These are phyloP conservation scores for Trametes sp. DNA, from an alignment of 1,284 basidiomycete species.

Conservation along the genomic window DNA sequence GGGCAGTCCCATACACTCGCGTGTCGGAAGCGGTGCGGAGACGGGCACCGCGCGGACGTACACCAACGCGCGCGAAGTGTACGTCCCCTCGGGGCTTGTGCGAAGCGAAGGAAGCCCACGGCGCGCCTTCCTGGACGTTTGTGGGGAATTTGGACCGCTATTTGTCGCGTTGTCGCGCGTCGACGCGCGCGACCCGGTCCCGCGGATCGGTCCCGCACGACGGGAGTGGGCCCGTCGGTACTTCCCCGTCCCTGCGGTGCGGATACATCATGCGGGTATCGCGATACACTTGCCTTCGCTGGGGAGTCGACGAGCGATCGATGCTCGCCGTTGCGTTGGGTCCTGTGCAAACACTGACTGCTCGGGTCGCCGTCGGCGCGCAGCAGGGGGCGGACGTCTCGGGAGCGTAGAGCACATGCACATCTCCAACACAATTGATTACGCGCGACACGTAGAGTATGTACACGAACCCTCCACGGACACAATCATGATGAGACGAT, in stretches of 20 bases:
- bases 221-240: neutral
- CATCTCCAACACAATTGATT: conserved; percentile 19
- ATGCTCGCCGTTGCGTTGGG: neutral
- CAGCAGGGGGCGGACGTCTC: neutral
- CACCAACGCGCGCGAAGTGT: neutral
- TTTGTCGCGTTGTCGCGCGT: conserved; percentile 6
- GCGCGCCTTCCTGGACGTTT: conserved; percentile 5
- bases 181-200: conserved; percentile 5
- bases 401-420: neutral
- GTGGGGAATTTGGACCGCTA: conserved; percentile 26
- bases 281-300: neutral
- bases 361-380: neutral
- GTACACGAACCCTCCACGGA: conserved; percentile 25
- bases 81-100: conserved; percentile 13
- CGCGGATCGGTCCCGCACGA: conserved; percentile 19
- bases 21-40: conserved; percentile 13
- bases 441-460: conserved; percentile 27
- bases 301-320: neutral
- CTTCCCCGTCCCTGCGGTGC: neutral
- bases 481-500: conserved; percentile 18
- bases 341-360: neutral
- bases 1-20: neutral
- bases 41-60: conserved; percentile 5
- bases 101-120: conserved; percentile 4
- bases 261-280: conserved; percentile 1